Percentiles rank a stretch among this genome's conserved stretches.
phyloP scores from a whole-genome alignment of 495 filamentous ascomycete species.

The Aspergillus biplanus region DNA sequence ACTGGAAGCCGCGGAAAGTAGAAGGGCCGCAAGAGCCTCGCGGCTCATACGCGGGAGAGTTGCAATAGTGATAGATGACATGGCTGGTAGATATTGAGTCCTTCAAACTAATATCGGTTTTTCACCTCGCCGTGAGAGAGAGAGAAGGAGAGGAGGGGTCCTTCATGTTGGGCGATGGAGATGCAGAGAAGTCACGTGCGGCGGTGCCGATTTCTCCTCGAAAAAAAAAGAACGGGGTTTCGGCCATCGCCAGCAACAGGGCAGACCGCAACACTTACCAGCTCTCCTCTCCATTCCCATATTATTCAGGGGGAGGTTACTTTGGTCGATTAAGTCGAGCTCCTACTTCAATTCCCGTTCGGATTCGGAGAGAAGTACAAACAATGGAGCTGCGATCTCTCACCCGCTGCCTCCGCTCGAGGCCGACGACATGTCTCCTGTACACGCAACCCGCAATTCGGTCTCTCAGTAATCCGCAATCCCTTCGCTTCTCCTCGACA shows the following conservation, averaged over 20 bases:
- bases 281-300: too few relatives aligned
- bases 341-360: not conserved
- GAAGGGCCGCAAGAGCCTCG: conserved; percentile 59
- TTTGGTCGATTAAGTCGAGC: too few relatives aligned
- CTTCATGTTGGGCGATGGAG: not conserved
- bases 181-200: too few relatives aligned
- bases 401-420: conserved; percentile 39
- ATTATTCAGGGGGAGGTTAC: too few relatives aligned
- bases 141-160: not conserved
- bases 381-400: conserved; percentile 44
- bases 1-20: conserved; percentile 34
- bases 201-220: too few relatives aligned
- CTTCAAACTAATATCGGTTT: too few relatives aligned
- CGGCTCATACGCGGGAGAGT: conserved; percentile 67
- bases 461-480: conserved; percentile 18
- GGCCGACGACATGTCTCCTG: conserved; percentile 31
- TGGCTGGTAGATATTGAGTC: conserved; percentile 24
- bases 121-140: not conserved
- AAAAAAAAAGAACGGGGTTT: too few relatives aligned
- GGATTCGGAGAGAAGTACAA: not conserved
- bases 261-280: too few relatives aligned
- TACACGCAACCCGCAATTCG: conserved; percentile 13
- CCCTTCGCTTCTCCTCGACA: conserved; percentile 21
- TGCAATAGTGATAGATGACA: conserved; percentile 61
- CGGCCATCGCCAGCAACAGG: too few relatives aligned